Evolutionary conservation across 306 rosid species (phyloP).

Genomic region (Carpinus fangiana): DNA sequence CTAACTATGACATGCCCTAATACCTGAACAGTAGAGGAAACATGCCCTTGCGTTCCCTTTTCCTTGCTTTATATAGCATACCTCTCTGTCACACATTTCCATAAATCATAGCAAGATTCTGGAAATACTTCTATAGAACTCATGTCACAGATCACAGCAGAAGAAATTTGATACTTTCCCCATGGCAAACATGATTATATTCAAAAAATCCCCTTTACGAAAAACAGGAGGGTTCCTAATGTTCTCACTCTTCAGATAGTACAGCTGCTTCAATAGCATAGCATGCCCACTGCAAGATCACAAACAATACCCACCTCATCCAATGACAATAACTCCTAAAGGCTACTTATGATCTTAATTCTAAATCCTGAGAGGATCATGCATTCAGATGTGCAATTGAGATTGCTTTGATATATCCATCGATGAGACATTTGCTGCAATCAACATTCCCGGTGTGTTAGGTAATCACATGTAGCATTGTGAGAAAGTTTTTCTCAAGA

Average conservation of each 20-base stretch:
- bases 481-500: too few species aligned
- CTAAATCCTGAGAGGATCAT: too few species aligned
- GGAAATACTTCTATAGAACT: not conserved
- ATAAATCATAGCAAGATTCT: not conserved
- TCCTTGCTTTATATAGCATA: not conserved
- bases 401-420: too few species aligned
- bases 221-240: not conserved
- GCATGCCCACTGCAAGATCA: too few species aligned
- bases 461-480: too few species aligned
- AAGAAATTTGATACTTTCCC: not conserved
- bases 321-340: not conserved
- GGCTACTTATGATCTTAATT: too few species aligned
- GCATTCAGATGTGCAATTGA: too few species aligned
- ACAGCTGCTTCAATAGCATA: not conserved
- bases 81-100: not conserved
- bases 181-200: not conserved
- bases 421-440: too few species aligned
- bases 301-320: not conserved
- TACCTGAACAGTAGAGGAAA: too few species aligned
- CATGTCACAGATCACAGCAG: not conserved
- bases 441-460: too few species aligned
- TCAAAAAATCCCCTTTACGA: not conserved
- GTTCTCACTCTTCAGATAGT: not conserved
- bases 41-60: not conserved
- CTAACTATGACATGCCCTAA: not conserved